A percentile compares a stretch with the other conserved stretches of the same genome.
These are phyloP conservation scores for Macrolepiota albuminosa DNA, from an alignment of 768 basidiomycete species.

Conservation along the genomic window DNA sequence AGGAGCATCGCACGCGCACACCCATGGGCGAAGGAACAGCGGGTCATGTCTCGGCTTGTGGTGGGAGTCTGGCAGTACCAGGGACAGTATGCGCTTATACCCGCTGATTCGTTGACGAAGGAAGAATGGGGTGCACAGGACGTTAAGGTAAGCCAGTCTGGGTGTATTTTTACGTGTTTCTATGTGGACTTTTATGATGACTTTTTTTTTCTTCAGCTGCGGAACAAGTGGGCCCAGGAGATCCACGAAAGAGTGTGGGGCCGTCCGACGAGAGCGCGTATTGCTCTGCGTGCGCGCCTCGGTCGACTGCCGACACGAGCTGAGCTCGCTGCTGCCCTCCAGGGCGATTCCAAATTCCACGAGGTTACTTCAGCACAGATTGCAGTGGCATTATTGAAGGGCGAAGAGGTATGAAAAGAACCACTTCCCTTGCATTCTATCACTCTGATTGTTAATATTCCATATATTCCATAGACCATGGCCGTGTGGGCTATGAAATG, in stretches of 20 bases:
- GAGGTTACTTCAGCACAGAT: slow-evolving; percentile 6
- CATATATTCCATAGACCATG: background rate
- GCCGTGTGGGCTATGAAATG: slow-evolving; percentile 3
- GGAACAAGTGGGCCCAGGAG: slow-evolving; percentile 4
- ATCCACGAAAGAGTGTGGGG: slow-evolving; percentile 6
- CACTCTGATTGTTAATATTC: background rate
- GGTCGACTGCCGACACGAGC: slow-evolving; percentile 5
- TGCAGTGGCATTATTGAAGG: background rate
- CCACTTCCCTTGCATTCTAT: background rate
- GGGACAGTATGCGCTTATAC: slow-evolving; percentile 13
- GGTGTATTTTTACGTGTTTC: background rate
- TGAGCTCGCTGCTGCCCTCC: slow-evolving; percentile 1
- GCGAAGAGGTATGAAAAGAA: slow-evolving; percentile 6
- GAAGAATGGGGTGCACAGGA: slow-evolving; percentile 10
- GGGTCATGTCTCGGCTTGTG: slow-evolving; percentile 3
- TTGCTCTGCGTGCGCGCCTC: slow-evolving; percentile 2
- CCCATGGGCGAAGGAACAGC: background rate
- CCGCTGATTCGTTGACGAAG: slow-evolving; percentile 9
- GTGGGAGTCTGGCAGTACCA: slow-evolving; percentile 14
- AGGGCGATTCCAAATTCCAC: background rate
- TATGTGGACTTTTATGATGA: background rate
- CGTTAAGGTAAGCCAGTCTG: background rate
- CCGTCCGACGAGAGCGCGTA: slow-evolving; percentile 8
- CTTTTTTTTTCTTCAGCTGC: background rate
- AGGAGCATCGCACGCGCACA: background rate